phyloP scores from a whole-genome alignment of 805 yeast genomes.

The Candida oleophila region DNA sequence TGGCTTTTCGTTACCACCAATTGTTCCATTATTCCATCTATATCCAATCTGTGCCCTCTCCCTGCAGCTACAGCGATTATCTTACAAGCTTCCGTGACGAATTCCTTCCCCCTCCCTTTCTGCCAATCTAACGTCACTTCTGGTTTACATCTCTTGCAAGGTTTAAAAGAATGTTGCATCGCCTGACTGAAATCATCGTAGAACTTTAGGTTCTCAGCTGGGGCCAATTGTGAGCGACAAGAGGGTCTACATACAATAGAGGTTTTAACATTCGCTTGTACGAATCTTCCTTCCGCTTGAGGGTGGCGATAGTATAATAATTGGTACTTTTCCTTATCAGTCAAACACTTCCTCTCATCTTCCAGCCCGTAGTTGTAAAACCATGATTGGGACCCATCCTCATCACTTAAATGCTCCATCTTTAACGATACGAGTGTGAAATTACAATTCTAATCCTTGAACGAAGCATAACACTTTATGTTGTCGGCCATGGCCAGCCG shows the following conservation, averaged over 20 bases:
- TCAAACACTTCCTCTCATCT: background rate
- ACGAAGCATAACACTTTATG: background rate
- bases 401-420: too few relatives aligned
- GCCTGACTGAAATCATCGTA: slow-evolving; percentile 1
- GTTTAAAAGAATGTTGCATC: background rate
- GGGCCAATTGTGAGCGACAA: slow-evolving; percentile 3
- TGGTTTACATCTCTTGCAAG: slow-evolving; percentile 6
- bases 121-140: background rate
- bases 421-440: too few relatives aligned
- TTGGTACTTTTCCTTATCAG: slow-evolving; percentile 6
- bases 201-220: background rate
- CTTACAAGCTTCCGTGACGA: background rate
- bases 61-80: background rate
- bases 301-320: slow-evolving; percentile 3
- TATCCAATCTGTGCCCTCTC: background rate
- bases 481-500: too few relatives aligned
- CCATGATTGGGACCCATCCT: too few relatives aligned
- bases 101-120: background rate
- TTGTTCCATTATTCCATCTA: background rate
- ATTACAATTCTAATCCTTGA: background rate
- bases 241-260: slow-evolving; percentile 5
- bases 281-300: slow-evolving; percentile 3
- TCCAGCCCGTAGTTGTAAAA: too few relatives aligned
- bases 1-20: slow-evolving; percentile 2
- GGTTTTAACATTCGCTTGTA: slow-evolving; percentile 1